Evolutionary conservation across 495 filamentous ascomycete genomes (phyloP).

Genomic region (Astrothelium macrocarpum): DNA sequence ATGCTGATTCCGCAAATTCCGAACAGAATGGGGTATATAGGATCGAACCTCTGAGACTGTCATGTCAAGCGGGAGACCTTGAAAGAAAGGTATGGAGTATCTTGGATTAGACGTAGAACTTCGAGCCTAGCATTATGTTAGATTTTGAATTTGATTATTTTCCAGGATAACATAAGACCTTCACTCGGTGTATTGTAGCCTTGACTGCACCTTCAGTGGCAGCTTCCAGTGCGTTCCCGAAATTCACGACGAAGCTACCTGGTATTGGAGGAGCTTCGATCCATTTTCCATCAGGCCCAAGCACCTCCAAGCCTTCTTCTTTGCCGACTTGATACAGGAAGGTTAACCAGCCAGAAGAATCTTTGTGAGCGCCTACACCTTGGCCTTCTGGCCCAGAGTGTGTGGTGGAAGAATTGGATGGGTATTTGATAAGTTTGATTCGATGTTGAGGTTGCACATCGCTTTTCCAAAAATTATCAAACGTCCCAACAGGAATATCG

Average conservation of each 20-base stretch:
- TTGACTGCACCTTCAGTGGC: constrained; percentile 44
- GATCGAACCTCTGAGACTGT: constrained; percentile 22
- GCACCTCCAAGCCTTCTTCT: constrained; percentile 40
- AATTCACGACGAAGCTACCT: constrained; percentile 47
- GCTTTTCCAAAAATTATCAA: constrained; percentile 37
- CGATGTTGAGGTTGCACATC: constrained; percentile 39
- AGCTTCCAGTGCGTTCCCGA: constrained; percentile 50
- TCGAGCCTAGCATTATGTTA: constrained; percentile 10
- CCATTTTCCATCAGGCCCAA: constrained; percentile 41
- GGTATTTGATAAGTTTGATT: constrained; percentile 46
- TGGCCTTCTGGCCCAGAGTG: constrained; percentile 27
- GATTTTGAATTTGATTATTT: neutral
- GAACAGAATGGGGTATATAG: constrained; percentile 23
- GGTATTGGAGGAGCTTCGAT: constrained; percentile 41
- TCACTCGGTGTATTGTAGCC: constrained; percentile 44
- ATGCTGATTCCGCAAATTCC: constrained; percentile 11
- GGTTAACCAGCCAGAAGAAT: constrained; percentile 48
- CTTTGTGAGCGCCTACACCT: constrained; percentile 48
- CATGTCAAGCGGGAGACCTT: constrained; percentile 29
- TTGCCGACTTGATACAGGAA: constrained; percentile 44
- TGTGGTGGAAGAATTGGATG: constrained; percentile 19
- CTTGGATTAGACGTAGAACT: constrained; percentile 11
- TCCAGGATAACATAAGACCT: neutral
- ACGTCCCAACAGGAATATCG: constrained; percentile 33
- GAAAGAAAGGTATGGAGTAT: constrained; percentile 43